These are phyloP conservation scores for Claviceps africana DNA, from an alignment of 2,329 filamentous ascomycete genomes.

Conservation along the genomic window DNA sequence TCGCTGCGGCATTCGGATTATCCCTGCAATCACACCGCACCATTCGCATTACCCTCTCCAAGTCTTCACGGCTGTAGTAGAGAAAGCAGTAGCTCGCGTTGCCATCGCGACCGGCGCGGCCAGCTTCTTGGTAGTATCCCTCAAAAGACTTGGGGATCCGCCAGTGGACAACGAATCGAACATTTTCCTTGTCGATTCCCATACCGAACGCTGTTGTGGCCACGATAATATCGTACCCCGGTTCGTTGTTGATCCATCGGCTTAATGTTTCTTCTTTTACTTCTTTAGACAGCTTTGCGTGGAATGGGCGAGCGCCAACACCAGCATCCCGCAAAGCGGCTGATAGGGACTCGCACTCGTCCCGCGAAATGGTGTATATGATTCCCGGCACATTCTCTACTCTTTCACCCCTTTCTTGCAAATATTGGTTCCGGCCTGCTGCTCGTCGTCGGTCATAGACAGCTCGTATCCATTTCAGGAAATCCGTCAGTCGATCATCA, in stretches of 20 bases:
- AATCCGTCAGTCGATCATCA: conserved; percentile 57
- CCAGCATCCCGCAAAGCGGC: conserved; percentile 50
- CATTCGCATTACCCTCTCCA: conserved; percentile 55
- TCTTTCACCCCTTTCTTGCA: conserved; percentile 39
- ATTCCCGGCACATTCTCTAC: conserved; percentile 57
- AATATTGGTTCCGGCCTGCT: conserved; percentile 43
- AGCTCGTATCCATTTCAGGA: conserved; percentile 61
- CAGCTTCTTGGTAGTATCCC: conserved; percentile 91
- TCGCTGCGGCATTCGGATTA: conserved; percentile 30
- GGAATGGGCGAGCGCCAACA: conserved; percentile 60
- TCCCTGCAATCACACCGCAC: conserved; percentile 32
- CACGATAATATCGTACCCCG: conserved; percentile 80
- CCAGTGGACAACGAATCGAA: conserved; percentile 93
- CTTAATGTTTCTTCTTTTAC: conserved; percentile 57
- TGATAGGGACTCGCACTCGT: conserved; percentile 60
- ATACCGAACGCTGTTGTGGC: conserved; percentile 95
- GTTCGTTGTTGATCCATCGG: conserved; percentile 58
- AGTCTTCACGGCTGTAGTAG: conserved; percentile 81
- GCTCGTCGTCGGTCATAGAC: conserved; percentile 55
- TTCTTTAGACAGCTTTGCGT: conserved; percentile 53
- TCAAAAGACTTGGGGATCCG: conserved; percentile 88
- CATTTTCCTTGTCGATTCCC: conserved; percentile 93
- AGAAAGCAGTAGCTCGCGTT: conserved; percentile 77
- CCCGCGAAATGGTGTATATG: conserved; percentile 63
- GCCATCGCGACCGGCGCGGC: conserved; percentile 77